A percentile compares a stretch with the other conserved stretches of the same genome.
Evolutionary conservation across 352 stramenopile species (phyloP).

Genomic region (Globisporangium nunn): DNA sequence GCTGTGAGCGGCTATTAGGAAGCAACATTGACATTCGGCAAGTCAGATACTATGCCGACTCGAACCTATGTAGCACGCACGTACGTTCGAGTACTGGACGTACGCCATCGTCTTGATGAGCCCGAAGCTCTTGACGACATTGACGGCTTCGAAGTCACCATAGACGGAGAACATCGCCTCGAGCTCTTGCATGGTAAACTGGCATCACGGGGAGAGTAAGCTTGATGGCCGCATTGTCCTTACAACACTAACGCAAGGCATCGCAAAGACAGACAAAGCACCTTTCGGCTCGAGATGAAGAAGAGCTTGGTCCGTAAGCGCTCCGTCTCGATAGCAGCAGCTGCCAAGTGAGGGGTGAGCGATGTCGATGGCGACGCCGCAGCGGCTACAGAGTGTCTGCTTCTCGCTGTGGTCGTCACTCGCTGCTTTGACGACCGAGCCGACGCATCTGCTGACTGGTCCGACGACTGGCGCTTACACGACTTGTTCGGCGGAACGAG

Average conservation of each 20-base stretch:
- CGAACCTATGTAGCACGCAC: neutral
- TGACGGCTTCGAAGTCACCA: constrained; percentile 58
- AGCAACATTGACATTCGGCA: neutral
- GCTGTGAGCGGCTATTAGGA: constrained; percentile 33
- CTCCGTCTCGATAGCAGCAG: neutral
- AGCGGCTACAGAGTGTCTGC: neutral
- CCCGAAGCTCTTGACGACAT: constrained; percentile 70
- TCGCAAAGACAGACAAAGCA: constrained; percentile 4
- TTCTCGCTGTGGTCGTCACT: constrained; percentile 21
- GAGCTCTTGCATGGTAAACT: constrained; percentile 77
- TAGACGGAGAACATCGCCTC: constrained; percentile 82
- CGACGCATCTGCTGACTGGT: constrained; percentile 25
- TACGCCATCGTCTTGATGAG: constrained; percentile 86
- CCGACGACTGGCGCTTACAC: constrained; percentile 42
- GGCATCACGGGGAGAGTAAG: neutral
- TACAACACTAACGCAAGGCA: too few relatives aligned
- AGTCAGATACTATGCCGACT: neutral
- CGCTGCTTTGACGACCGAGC: constrained; percentile 36
- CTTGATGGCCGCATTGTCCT: neutral
- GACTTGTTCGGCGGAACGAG: constrained; percentile 26
- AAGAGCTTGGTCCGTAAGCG: constrained; percentile 36
- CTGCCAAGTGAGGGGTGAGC: neutral
- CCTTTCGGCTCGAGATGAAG: constrained; percentile 71
- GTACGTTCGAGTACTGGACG: constrained; percentile 57
- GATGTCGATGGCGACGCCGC: neutral